phyloP scores from a whole-genome alignment of 2,329 filamentous ascomycete species.

The Arachnomyces sp. region DNA sequence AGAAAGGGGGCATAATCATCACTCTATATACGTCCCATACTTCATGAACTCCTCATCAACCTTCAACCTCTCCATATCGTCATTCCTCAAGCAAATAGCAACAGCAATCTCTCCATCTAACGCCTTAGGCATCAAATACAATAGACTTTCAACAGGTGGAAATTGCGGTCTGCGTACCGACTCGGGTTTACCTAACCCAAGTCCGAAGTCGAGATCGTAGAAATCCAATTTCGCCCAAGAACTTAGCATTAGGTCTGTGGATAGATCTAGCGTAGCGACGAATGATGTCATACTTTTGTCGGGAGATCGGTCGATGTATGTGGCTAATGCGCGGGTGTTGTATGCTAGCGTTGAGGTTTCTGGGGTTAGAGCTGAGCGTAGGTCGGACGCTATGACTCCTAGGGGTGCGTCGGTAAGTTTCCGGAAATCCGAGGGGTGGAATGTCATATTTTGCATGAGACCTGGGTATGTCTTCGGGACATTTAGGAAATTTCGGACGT shows the following conservation, averaged over 20 bases:
- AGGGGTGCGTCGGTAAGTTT: conserved; percentile 24
- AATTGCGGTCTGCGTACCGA: conserved; percentile 44
- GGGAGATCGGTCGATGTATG: conserved; percentile 24
- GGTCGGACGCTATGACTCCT: conserved; percentile 28
- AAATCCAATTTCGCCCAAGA: conserved; percentile 45
- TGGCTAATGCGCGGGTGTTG: conserved; percentile 35
- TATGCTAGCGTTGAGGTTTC: conserved; percentile 27
- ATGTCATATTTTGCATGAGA: conserved; percentile 41
- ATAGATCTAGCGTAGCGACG: conserved; percentile 28
- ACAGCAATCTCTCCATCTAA: conserved; percentile 38
- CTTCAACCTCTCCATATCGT: conserved; percentile 40
- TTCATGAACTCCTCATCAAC: conserved; percentile 35
- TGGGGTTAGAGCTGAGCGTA: conserved; percentile 35
- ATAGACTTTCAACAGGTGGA: conserved; percentile 37
- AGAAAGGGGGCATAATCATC: too few species aligned
- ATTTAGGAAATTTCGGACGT: conserved; percentile 37
- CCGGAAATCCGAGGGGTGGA: conserved; percentile 25
- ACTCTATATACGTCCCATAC: conserved; percentile 20
- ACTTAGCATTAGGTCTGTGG: conserved; percentile 43
- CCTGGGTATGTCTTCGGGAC: conserved; percentile 42
- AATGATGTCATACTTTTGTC: conserved; percentile 32
- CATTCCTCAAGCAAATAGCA: conserved; percentile 39
- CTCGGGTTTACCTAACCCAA: conserved; percentile 39
- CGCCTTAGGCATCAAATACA: conserved; percentile 43
- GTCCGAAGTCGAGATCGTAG: conserved; percentile 41